These are phyloP conservation scores for Alternaria atra DNA, from an alignment of 2,329 filamentous ascomycete species.

Conservation along the genomic window DNA sequence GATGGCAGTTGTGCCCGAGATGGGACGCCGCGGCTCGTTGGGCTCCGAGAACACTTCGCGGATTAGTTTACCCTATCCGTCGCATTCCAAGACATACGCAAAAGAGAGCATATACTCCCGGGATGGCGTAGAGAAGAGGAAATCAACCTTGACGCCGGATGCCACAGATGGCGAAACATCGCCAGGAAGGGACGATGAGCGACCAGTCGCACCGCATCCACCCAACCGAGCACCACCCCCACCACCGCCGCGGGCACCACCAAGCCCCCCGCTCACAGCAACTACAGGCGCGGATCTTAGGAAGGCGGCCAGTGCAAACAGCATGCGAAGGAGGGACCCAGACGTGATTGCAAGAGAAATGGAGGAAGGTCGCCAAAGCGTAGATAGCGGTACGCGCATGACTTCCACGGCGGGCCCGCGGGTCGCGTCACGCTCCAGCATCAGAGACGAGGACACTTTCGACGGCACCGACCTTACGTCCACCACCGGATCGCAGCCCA, in stretches of 20 bases:
- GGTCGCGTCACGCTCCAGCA: conserved; percentile 54
- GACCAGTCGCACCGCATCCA: conserved; percentile 16
- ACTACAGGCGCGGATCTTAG: conserved; percentile 53
- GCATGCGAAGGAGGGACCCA: conserved; percentile 53
- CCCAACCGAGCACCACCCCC: conserved; percentile 30
- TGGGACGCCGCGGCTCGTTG: conserved; percentile 53
- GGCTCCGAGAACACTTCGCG: conserved; percentile 49
- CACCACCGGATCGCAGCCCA: conserved; percentile 52
- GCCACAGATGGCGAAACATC: conserved; percentile 53
- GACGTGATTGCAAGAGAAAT: conserved; percentile 49
- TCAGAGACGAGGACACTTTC: conserved; percentile 50
- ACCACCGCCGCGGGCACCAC: conserved; percentile 49
- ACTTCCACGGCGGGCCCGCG: conserved; percentile 48
- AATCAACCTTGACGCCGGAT: conserved; percentile 50
- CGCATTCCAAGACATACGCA: conserved; percentile 89
- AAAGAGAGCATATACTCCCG: conserved; percentile 79
- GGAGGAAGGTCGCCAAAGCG: conserved; percentile 52
- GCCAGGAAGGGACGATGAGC: conserved; percentile 34
- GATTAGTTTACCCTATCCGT: conserved; percentile 73
- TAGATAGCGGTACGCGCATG: conserved; percentile 51
- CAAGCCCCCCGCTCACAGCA: conserved; percentile 59
- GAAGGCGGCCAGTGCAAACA: conserved; percentile 56
- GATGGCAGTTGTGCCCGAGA: conserved; percentile 57
- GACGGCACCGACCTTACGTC: conserved; percentile 56
- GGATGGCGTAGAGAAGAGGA: conserved; percentile 48